phyloP scores from a whole-genome alignment of 78 protist species.

The Goniomonas avonlea region DNA sequence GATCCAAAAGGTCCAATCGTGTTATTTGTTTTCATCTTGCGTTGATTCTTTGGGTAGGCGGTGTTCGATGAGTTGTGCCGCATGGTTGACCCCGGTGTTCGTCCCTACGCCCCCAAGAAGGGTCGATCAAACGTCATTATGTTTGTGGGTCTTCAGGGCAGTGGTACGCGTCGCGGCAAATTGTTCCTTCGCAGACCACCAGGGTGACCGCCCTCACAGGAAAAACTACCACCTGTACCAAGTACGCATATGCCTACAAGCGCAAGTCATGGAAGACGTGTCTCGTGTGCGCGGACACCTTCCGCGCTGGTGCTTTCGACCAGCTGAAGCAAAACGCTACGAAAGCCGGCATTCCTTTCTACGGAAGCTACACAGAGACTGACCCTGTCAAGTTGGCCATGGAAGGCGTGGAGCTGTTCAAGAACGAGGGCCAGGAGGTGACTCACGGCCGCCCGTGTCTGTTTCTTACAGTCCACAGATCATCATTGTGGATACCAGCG shows the following conservation, averaged over 20 bases:
- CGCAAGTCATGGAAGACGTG: slow-evolving; percentile 79
- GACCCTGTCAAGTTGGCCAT: slow-evolving; percentile 87
- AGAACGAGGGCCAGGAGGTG: slow-evolving; percentile 23
- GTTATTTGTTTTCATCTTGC: neutral
- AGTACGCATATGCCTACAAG: slow-evolving; percentile 78
- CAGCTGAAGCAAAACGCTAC: slow-evolving; percentile 96
- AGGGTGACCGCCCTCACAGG: too few relatives aligned
- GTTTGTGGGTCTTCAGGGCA: slow-evolving; percentile 98
- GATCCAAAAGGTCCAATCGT: slow-evolving; percentile 38
- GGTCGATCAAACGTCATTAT: slow-evolving; percentile 84
- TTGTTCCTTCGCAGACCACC: too few relatives aligned
- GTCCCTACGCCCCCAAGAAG: slow-evolving; percentile 69
- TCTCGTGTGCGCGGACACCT: slow-evolving; percentile 98
- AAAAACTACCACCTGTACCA: slow-evolving; percentile 84
- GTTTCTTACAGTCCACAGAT: slow-evolving; percentile 78
- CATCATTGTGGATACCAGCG: slow-evolving; percentile 96
- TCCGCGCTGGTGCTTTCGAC: slow-evolving; percentile 97
- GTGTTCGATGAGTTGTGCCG: slow-evolving; percentile 76
- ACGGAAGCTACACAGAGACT: slow-evolving; percentile 78
- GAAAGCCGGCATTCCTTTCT: slow-evolving; percentile 85
- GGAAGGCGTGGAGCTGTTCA: slow-evolving; percentile 86
- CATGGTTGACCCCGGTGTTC: slow-evolving; percentile 80
- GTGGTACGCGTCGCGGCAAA: too few relatives aligned
- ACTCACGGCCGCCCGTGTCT: too few relatives aligned
- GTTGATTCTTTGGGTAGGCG: neutral